These are phyloP conservation scores for Eurotiales sp. DNA, from an alignment of 2,329 filamentous ascomycete species.

Conservation along the genomic window DNA sequence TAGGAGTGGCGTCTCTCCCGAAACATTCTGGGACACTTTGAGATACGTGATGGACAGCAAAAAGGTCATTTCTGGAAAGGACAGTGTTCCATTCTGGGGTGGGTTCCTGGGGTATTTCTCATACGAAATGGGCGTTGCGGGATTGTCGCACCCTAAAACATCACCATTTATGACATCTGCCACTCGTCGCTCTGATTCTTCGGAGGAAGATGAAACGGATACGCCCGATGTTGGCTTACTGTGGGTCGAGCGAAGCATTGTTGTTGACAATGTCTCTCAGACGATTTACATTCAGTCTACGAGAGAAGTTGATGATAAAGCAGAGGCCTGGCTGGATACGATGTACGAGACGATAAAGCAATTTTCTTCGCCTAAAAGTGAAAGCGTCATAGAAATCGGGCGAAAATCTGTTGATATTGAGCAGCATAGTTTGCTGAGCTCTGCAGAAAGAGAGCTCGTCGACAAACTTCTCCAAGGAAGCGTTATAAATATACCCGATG, in stretches of 20 bases:
- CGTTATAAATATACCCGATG: conserved; percentile 33
- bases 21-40: conserved; percentile 33
- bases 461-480: conserved; percentile 30
- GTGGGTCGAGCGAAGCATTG: conserved; percentile 72
- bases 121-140: conserved; percentile 71
- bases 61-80: conserved; percentile 31
- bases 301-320: conserved; percentile 35
- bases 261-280: conserved; percentile 67
- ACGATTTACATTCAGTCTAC: conserved; percentile 66
- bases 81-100: conserved; percentile 64
- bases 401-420: conserved; percentile 5
- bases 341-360: conserved; percentile 7
- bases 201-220: conserved; percentile 28
- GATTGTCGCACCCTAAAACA: conserved; percentile 46
- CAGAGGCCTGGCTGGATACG: conserved; percentile 45
- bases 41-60: conserved; percentile 39
- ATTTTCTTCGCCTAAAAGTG: conserved; percentile 22
- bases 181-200: conserved; percentile 19
- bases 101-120: conserved; percentile 82
- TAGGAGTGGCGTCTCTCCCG: conserved; percentile 10
- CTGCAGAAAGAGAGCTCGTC: conserved; percentile 19
- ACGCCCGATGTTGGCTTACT: conserved; percentile 70
- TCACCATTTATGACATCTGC: conserved; percentile 37
- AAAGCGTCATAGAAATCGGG: conserved; percentile 18
- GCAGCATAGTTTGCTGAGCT: conserved; percentile 4